A percentile compares a stretch with the other conserved stretches of the same genome.
Conservation (phyloP, 768 basidiomycete species). For the Russula ochroleuca region DNA sequence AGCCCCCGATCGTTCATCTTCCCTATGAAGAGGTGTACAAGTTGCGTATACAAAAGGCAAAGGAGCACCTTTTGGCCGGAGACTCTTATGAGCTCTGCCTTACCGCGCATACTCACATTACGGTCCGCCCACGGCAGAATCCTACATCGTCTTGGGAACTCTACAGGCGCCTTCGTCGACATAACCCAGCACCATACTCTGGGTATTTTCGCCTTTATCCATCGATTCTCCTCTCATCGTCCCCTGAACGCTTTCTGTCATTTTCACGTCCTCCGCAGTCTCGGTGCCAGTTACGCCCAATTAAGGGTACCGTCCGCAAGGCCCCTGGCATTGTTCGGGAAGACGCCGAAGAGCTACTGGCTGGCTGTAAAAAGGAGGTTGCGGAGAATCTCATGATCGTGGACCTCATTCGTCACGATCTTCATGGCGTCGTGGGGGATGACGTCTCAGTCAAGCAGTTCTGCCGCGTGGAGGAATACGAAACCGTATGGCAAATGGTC, state of each 20-base stretch:
- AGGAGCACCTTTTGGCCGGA: slow-evolving; percentile 72
- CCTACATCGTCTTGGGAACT: slow-evolving; percentile 62
- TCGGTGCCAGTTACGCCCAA: slow-evolving; percentile 81
- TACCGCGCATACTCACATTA: slow-evolving; percentile 66
- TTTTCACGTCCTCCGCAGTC: slow-evolving; percentile 62
- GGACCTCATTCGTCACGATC: slow-evolving; percentile 90
- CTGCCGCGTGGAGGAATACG: slow-evolving; percentile 85
- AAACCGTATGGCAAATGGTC: slow-evolving; percentile 93
- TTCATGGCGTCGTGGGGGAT: slow-evolving; percentile 78
- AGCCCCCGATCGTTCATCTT: slow-evolving; percentile 39
- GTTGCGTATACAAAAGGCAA: slow-evolving; percentile 60
- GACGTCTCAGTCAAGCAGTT: slow-evolving; percentile 80
- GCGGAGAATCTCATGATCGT: slow-evolving; percentile 99
- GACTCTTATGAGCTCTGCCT: slow-evolving; percentile 94
- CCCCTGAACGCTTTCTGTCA: slow-evolving; percentile 88
- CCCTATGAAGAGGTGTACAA: slow-evolving; percentile 63
- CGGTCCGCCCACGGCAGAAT: slow-evolving; percentile 32
- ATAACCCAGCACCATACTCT: slow-evolving; percentile 88
- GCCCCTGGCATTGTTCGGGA: slow-evolving; percentile 57
- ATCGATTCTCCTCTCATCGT: slow-evolving; percentile 76
- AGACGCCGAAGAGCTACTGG: slow-evolving; percentile 58
- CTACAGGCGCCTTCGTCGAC: slow-evolving; percentile 63
- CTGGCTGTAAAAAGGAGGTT: slow-evolving; percentile 77
- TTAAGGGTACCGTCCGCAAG: slow-evolving; percentile 88
- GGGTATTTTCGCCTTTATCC: slow-evolving; percentile 75